These are phyloP conservation scores for Amanita phalloides DNA, from an alignment of 768 basidiomycete genomes.

Conservation along the genomic window DNA sequence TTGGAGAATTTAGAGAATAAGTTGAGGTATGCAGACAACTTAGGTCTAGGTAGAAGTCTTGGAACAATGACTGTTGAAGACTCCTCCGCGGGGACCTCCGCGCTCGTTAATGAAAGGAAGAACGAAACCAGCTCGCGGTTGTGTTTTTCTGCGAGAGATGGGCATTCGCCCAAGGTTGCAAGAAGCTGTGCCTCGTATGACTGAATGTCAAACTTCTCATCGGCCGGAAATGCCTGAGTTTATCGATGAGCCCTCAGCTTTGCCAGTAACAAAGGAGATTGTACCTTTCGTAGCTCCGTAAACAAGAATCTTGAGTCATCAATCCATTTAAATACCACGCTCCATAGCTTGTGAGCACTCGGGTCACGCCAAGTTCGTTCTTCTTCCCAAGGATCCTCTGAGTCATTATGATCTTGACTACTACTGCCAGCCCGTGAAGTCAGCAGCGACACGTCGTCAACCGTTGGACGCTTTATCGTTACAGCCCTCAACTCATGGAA, in stretches of 20 bases:
- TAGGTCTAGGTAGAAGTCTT: conserved; percentile 55
- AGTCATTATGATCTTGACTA: conserved; percentile 10
- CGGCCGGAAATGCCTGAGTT: conserved; percentile 18
- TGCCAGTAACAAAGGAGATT: conserved; percentile 10
- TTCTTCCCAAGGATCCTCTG: conserved; percentile 44
- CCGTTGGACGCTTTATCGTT: conserved; percentile 13
- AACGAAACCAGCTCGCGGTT: conserved; percentile 80
- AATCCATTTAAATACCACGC: conserved; percentile 38
- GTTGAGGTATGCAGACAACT: conserved; percentile 67
- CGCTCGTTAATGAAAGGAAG: conserved; percentile 42
- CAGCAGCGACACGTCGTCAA: background rate
- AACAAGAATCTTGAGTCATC: conserved; percentile 16
- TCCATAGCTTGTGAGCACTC: conserved; percentile 49
- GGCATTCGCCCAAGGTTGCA: conserved; percentile 51
- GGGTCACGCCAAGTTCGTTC: conserved; percentile 78
- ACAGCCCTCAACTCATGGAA: conserved; percentile 48
- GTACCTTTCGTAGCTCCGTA: conserved; percentile 23
- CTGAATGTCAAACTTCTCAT: conserved; percentile 57
- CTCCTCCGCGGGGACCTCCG: conserved; percentile 22
- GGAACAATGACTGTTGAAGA: conserved; percentile 38
- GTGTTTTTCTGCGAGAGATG: conserved; percentile 74
- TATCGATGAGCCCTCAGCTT: background rate
- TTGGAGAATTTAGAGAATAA: conserved; percentile 87
- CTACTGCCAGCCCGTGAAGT: background rate
- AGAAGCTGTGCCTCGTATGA: conserved; percentile 82